These are phyloP conservation scores for Scleromitrula shiraiana DNA, from an alignment of 2,329 filamentous ascomycete species.

Conservation along the genomic window DNA sequence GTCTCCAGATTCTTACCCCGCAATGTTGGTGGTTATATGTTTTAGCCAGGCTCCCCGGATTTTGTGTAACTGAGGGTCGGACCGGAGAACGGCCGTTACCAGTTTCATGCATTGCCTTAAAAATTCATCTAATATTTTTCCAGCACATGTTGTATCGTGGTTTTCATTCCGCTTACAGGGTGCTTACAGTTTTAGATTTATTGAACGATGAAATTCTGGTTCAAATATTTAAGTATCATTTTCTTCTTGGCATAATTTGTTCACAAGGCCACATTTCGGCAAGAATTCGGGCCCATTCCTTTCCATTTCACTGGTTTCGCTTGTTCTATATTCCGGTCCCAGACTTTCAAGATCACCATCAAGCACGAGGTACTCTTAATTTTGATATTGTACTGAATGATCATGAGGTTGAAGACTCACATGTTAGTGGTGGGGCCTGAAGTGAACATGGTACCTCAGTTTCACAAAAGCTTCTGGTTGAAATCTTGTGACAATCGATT, in stretches of 20 bases:
- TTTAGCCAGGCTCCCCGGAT: constrained; percentile 1
- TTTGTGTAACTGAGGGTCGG: constrained; percentile 2
- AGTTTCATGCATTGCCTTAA: background rate
- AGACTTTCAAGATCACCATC: background rate
- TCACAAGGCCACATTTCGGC: constrained; percentile 11
- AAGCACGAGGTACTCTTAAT: constrained; percentile 3
- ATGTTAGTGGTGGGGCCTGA: background rate
- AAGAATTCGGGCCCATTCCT: constrained; percentile 5
- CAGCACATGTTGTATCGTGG: constrained; percentile 3
- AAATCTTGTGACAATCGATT: constrained; percentile 2
- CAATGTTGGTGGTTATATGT: background rate
- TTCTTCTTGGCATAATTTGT: background rate
- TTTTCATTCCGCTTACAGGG: too few species aligned
- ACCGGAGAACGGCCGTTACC: constrained; percentile 11
- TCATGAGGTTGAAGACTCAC: constrained; percentile 7
- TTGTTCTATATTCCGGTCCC: constrained; percentile 4
- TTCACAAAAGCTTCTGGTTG: background rate
- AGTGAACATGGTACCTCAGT: background rate
- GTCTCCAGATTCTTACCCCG: constrained; percentile 3
- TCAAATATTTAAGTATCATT: background rate
- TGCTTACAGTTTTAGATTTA: too few species aligned
- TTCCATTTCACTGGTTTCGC: constrained; percentile 4
- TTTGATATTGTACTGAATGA: constrained; percentile 1
- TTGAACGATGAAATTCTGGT: too few species aligned
- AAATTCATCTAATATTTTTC: background rate